A percentile compares a stretch with the other conserved stretches of the same genome.
Evolutionary conservation across 148 eudicot genomes (phyloP).

Genomic region (Arbutus unedo): DNA sequence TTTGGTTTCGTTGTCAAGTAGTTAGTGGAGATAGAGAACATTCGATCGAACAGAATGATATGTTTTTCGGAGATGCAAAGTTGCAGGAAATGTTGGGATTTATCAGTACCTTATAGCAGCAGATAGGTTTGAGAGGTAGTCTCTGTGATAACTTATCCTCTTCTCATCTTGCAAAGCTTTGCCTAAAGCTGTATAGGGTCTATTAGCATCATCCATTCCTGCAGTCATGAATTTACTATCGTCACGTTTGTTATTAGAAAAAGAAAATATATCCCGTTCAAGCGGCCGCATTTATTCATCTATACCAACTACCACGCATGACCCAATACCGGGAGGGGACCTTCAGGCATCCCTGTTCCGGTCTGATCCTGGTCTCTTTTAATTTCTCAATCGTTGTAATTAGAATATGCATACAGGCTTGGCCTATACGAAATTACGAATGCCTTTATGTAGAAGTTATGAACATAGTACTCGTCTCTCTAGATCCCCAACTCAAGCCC

Average conservation of each 20-base stretch:
- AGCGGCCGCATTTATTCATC: no score
- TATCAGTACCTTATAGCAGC: constrained; percentile 74
- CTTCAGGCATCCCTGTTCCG: no score
- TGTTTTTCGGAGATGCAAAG: not conserved
- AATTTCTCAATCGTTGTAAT: no score
- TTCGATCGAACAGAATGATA: not conserved
- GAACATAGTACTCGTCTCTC: no score
- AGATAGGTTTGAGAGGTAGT: constrained; percentile 89
- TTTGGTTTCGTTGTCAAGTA: not conserved
- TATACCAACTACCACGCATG: no score
- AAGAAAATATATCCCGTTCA: not conserved
- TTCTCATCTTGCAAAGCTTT: constrained; percentile 75
- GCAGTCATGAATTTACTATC: constrained; percentile 9
- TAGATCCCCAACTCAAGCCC: no score
- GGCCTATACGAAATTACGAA: no score
- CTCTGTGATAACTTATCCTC: constrained; percentile 76
- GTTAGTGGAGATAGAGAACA: not conserved
- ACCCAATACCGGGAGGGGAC: no score
- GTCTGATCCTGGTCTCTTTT: no score
- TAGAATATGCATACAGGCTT: no score
- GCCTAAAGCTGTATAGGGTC: constrained; percentile 34
- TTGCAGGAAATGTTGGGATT: no score
- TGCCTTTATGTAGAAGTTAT: no score
- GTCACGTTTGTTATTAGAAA: not conserved
- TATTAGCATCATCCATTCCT: constrained; percentile 86